Base-by-base conservation (phyloP, 345 rosid species). In the Lumnitzera racemosa region DNA sequence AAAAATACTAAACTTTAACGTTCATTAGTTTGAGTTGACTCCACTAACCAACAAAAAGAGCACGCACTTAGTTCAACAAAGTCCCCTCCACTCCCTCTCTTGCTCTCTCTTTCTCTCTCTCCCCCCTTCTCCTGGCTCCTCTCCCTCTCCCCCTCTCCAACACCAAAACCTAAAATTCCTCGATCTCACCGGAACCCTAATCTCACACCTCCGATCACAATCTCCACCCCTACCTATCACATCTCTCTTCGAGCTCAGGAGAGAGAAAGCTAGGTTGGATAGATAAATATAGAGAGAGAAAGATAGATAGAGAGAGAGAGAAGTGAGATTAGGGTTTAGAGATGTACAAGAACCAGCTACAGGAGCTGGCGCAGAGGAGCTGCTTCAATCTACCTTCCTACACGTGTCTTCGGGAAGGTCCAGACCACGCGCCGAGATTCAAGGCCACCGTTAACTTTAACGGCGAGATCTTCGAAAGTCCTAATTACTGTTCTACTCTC, bases 301-400 rank as follows among this genome's bases (percentile, higher is more conserved):
- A 48, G 51, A 56, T 27, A 36, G 1, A 36, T 36, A 36, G 9
- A 9, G 7, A 36, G 9, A 52, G 24, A 15, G 17, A 17, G 12
- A 17, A 1, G 58, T 24, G 59, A 47, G 23, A 48, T 15, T 11
- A 25, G 12, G 54, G 56, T 27, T 47, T 20, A 24, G 82, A 87
- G 78, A 94, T 94, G 99, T 94, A 94, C 72, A 94, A 94, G 89
- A 94, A 94, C 79, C 99, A 94, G 96, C 83, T 94, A 16, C 99
- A 94, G 67, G 99, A 94, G 97, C 90, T 94, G 79, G 99, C 99
- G 70, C 99, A 94, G 87, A 82, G 99, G 81, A 94, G 99, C 96
- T 94, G 99, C 83, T 94, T 94, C 76, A 77, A 72, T 70, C 88
- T 94, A 8, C 99, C 99, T 11, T 86, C 96, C 13, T 94, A 94